Conservation (phyloP, 345 rosid species). For the Boechera divaricarpa region DNA sequence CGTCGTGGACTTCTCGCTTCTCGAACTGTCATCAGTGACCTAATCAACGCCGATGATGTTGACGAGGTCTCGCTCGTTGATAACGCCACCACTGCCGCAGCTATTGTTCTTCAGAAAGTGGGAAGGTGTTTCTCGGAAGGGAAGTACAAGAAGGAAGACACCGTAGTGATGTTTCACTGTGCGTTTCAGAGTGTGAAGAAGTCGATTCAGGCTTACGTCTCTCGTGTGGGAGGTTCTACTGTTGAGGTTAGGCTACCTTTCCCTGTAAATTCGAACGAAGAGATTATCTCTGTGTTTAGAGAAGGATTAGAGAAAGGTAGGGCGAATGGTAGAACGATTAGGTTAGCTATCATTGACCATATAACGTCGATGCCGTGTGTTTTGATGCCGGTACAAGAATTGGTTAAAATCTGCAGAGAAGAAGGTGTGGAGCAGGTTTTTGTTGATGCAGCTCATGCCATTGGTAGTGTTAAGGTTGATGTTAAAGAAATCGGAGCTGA, state of each 20-base stretch:
- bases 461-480: conserved; percentile 75
- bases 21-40: conserved; percentile 57
- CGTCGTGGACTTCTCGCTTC: conserved; percentile 65
- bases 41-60: conserved; percentile 70
- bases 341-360: conserved; percentile 84
- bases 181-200: conserved; percentile 65
- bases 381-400: conserved; percentile 62
- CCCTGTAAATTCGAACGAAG: conserved; percentile 64
- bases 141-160: conserved; percentile 53
- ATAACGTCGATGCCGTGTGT: conserved; percentile 73
- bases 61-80: conserved; percentile 79
- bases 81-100: conserved; percentile 83
- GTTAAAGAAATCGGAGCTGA: conserved; percentile 82
- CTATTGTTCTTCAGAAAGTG: conserved; percentile 74
- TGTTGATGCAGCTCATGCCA: conserved; percentile 79
- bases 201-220: conserved; percentile 73
- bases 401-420: conserved; percentile 66
- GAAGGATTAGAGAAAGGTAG: conserved; percentile 59
- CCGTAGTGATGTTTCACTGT: conserved; percentile 70
- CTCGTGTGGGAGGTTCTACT: conserved; percentile 70
- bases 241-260: conserved; percentile 73
- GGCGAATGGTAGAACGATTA: conserved; percentile 54
- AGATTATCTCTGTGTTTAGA: conserved; percentile 60
- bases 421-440: conserved; percentile 79
- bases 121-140: conserved; percentile 69